phyloP scores from a whole-genome alignment of 2,329 filamentous ascomycete species.

The Diaporthe longicolla region DNA sequence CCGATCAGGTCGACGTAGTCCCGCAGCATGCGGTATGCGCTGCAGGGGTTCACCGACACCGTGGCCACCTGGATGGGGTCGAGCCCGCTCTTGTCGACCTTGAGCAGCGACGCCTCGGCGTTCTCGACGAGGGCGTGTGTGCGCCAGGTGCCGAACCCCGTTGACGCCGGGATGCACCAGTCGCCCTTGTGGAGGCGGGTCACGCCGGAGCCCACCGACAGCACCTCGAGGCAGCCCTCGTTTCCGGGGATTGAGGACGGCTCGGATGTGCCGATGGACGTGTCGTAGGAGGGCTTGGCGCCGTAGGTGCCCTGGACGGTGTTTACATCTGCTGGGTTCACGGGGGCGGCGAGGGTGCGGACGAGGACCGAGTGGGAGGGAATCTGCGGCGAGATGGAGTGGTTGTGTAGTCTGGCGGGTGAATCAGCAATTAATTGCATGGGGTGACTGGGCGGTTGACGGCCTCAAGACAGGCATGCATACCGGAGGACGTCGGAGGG shows the following conservation, averaged over 20 bases:
- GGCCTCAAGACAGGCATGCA: conserved; percentile 42
- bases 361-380: conserved; percentile 78
- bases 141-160: conserved; percentile 93
- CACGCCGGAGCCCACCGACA: conserved; percentile 73
- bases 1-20: conserved; percentile 75
- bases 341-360: conserved; percentile 88
- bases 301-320: conserved; percentile 98
- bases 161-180: conserved; percentile 91
- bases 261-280: conserved; percentile 79
- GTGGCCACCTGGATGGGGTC: conserved; percentile 86
- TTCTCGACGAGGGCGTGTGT: conserved; percentile 83
- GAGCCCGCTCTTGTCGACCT: conserved; percentile 79
- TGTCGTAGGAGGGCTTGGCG: conserved; percentile 82
- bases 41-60: conserved; percentile 92
- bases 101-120: conserved; percentile 71
- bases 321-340: conserved; percentile 98
- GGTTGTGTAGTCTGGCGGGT: conserved; percentile 71
- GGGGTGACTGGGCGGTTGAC: not conserved
- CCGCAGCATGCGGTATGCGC: conserved; percentile 92
- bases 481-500: conserved; percentile 78
- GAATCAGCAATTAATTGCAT: conserved; percentile 18
- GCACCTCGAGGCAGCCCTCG: conserved; percentile 94
- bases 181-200: conserved; percentile 78
- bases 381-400: conserved; percentile 83
- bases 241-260: conserved; percentile 88